These are phyloP conservation scores for Alternaria conjuncta DNA, from an alignment of 2,329 filamentous ascomycete species.

Conservation along the genomic window DNA sequence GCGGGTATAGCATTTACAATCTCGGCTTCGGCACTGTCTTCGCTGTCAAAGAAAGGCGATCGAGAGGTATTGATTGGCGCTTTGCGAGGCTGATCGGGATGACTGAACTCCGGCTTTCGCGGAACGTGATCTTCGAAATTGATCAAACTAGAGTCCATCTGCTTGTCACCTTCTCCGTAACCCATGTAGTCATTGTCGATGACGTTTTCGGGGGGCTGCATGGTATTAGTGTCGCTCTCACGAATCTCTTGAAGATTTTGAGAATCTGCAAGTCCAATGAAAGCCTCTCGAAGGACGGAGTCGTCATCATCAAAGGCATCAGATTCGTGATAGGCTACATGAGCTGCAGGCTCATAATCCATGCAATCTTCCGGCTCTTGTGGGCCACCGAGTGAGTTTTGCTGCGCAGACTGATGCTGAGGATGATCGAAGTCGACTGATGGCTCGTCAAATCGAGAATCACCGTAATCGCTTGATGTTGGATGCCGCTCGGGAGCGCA, in stretches of 20 bases:
- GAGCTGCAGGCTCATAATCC: background rate
- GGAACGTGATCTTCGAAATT: background rate
- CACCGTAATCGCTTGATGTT: slow-evolving; percentile 40
- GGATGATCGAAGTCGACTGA: slow-evolving; percentile 1
- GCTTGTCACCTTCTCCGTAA: slow-evolving; percentile 12
- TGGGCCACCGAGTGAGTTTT: background rate
- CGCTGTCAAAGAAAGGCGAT: background rate
- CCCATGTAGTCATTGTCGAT: slow-evolving; percentile 5
- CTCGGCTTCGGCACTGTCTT: background rate
- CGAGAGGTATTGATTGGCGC: background rate
- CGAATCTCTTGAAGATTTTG: slow-evolving; percentile 22
- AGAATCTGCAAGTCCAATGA: slow-evolving; percentile 43
- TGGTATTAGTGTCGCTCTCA: background rate
- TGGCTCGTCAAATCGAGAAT: slow-evolving; percentile 25
- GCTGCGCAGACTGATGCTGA: background rate
- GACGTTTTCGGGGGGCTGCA: background rate
- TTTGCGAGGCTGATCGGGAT: background rate
- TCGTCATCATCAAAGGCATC: slow-evolving; percentile 40
- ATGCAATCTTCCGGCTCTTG: background rate
- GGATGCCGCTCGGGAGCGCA: background rate
- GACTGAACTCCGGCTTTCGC: background rate
- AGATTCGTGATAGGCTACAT: slow-evolving; percentile 9
- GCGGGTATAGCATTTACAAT: too few species aligned
- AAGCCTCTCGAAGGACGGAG: slow-evolving; percentile 38
- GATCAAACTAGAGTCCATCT: background rate